Evolutionary conservation across 73 alveolate species (phyloP), one percentile per base, ranked within the genome.

Genomic region (Uronychia binucleata): DNA sequence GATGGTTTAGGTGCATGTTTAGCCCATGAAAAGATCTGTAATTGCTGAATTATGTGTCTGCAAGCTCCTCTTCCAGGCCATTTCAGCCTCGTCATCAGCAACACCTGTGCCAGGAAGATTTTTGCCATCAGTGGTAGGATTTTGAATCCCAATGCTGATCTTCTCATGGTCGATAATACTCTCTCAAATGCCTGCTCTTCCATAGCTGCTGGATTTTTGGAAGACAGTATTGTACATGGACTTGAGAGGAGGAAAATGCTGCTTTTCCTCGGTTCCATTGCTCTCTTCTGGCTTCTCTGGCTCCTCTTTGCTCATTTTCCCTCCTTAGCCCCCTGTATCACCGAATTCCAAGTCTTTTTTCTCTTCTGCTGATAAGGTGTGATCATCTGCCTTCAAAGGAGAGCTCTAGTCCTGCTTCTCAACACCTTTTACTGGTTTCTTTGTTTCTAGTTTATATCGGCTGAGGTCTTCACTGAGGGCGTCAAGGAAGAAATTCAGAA

Each of bases 401-500:
- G n/a, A n/a, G n/a, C n/a, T n/a, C n/a, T n/a, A n/a, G n/a, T n/a
- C n/a, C n/a, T n/a, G n/a, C n/a, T n/a, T n/a, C n/a, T n/a, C n/a
- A n/a, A n/a, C 67, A 46, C 19, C 67, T 46, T 46, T 46, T 46
- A 46, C 19, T 11, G 67, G 67, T 19, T 46, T 46, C 5, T 5
- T 5, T 46, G 67, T 19, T 46, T 46, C n/a, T 5, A 19, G n/a
- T n/a, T n/a, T n/a, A n/a, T n/a, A n/a, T n/a, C n/a, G n/a, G n/a
- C n/a, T n/a, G n/a, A n/a, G n/a, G n/a, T 83, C 92, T 59, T 91
- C 96, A 77, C 90, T 86, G 25, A 91, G 28, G 82, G 87, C 88
- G 58, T 91, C 93, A 27, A 91, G 46, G 78, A 91, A 80, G 84
- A 91, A 81, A 34, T 88, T 79, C 32, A 91, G 86, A 58, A 91